Base-by-base conservation (phyloP, 345 rosid species). In the Bruguiera sexangula region DNA sequence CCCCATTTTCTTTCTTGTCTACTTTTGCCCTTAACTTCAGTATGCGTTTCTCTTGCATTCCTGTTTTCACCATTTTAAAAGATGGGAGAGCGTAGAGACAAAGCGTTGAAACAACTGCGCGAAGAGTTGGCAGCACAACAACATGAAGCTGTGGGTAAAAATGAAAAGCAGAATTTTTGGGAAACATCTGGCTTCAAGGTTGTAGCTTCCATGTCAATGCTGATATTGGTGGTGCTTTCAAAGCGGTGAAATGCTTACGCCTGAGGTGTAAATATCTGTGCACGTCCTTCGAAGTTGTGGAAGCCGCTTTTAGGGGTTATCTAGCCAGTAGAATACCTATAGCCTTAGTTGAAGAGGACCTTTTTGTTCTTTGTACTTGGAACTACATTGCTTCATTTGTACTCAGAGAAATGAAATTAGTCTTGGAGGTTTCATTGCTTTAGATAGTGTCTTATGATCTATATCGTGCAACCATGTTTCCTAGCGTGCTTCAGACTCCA, bases 21-120 rank as follows among this genome's bases (percentile, higher is more conserved):
- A 43, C 50, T 43, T 0, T 43, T 13, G 18, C 50, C 16, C 3
- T 43, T 13, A 43, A 43, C 48, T 43, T 43, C 50, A 3, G 50
- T 43, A 13, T 13, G 50, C 13, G 18, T 13, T 13, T 43, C 19
- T 43, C 18, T 11, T 43, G 3, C 50, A 3, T 18, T 43, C 11
- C 16, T 8, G 19, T 2, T 43, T 43, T 43, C 50, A 13, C 5
- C 19, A 43, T 11, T 8, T 13, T 13, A 13, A 43, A 43, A 94
- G 97, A 78, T 86, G 85, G 97, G 92, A 61, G 96, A 88, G 75
- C 71, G 90, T n/a, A 83, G 93, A 63, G 99, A 85, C 79, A 86
- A 80, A 80, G 88, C 92, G 2, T 57, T 91, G 18, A 83, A 88
- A 81, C 93, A 87, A 73, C 89, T 91, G 46, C 77, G 80, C 60